Percentiles rank a stretch among this genome's conserved stretches.
Evolutionary conservation across 75 land plant genomes (phyloP).

Genomic region (Pseudotsuga menziesii): DNA sequence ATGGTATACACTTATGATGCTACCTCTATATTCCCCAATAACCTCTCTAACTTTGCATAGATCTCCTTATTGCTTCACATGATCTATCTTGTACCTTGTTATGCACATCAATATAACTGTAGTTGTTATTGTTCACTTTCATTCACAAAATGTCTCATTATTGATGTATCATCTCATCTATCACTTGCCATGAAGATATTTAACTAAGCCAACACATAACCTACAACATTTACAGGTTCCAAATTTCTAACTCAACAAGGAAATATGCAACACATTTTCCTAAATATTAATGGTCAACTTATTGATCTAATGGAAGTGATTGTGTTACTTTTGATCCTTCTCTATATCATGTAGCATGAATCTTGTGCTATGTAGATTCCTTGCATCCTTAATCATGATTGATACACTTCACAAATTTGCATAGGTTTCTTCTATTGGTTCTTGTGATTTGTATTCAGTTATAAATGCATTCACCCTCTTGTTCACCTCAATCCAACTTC

Average conservation of each 20-base stretch:
- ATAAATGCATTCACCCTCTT: constrained; percentile 8
- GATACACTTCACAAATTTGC: not conserved
- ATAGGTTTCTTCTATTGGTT: not conserved
- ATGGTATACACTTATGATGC: not conserved
- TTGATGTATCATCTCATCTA: not conserved
- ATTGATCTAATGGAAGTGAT: not conserved
- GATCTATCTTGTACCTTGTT: not conserved
- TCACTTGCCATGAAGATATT: not conserved
- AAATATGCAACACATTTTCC: not conserved
- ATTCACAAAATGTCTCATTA: not conserved
- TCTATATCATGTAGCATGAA: not conserved
- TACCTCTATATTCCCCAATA: not conserved
- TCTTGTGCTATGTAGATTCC: not conserved
- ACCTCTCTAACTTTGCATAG: not conserved
- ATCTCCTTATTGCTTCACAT: not conserved
- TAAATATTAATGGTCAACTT: constrained; percentile 1
- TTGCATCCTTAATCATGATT: not conserved
- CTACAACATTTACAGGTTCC: not conserved
- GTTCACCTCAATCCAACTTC: constrained; percentile 28
- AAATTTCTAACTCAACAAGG: not conserved
- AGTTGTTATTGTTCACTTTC: not conserved
- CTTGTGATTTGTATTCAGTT: constrained; percentile 4
- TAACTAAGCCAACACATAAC: not conserved
- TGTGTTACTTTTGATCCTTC: not conserved
- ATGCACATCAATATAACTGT: not conserved